phyloP scores from a whole-genome alignment of 2,329 filamentous ascomycete species.

The Calonectria pteridis region DNA sequence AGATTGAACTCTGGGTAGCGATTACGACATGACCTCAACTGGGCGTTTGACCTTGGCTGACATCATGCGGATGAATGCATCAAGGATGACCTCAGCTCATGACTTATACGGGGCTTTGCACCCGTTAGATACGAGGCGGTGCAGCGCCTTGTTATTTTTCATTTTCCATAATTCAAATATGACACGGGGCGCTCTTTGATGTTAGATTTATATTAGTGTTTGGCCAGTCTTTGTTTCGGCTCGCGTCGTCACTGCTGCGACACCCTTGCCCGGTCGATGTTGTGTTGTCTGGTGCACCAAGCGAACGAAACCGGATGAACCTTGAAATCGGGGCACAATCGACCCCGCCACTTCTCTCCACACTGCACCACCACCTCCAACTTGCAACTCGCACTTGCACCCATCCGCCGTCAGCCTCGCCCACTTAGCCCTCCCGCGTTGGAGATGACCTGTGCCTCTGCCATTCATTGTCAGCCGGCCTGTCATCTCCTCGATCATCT shows the following conservation, averaged over 20 bases:
- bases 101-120: conserved; percentile 3
- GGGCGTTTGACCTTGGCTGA: neutral
- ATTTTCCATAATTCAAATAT: neutral
- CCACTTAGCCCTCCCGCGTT: conserved; percentile 20
- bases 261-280: conserved; percentile 16
- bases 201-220: neutral
- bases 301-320: conserved; percentile 31
- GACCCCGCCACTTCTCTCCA: conserved; percentile 41
- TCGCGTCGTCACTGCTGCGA: neutral
- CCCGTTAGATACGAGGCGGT: neutral
- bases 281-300: conserved; percentile 32
- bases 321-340: conserved; percentile 43
- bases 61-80: conserved; percentile 6
- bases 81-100: conserved; percentile 4
- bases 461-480: conserved; percentile 37
- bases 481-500: conserved; percentile 31
- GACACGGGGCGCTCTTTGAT: neutral
- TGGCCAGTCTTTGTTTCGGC: neutral
- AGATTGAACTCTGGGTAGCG: neutral
- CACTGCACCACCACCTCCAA: conserved; percentile 20
- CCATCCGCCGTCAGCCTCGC: conserved; percentile 6
- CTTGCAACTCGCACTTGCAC: conserved; percentile 27
- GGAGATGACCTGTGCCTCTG: conserved; percentile 42
- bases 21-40: neutral
- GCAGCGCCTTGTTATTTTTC: neutral